These are phyloP conservation scores for Acanthamoeba triangularis DNA, from an alignment of 208 protist species.

Conservation along the genomic window DNA sequence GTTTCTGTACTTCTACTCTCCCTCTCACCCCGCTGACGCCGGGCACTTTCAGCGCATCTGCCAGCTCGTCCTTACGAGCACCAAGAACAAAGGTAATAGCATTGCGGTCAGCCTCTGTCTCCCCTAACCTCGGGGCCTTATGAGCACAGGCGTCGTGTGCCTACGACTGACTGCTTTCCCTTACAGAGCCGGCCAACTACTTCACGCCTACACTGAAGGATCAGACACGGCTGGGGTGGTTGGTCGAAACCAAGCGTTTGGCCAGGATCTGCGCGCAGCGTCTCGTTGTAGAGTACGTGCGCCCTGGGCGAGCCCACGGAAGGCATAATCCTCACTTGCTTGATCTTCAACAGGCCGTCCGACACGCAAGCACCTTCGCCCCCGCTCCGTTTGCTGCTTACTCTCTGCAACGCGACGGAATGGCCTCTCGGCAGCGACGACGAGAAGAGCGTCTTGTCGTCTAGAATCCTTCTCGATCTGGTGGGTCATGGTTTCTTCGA, in stretches of 20 bases:
- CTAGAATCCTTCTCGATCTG: not conserved
- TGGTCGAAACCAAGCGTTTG: slow-evolving; percentile 15
- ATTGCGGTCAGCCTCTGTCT: not conserved
- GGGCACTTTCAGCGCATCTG: slow-evolving; percentile 16
- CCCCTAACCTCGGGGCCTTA: not conserved
- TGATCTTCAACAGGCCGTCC: not conserved
- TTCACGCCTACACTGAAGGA: slow-evolving; percentile 5
- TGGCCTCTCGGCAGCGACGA: not conserved
- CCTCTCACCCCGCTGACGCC: not conserved
- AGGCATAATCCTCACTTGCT: not conserved
- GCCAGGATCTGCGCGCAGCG: not conserved
- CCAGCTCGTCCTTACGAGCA: slow-evolving; percentile 40
- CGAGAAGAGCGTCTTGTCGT: slow-evolving; percentile 21
- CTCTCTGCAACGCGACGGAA: not conserved
- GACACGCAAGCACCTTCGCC: not conserved
- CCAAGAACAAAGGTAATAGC: slow-evolving; percentile 34
- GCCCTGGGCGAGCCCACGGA: not conserved
- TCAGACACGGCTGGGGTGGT: slow-evolving; percentile 15
- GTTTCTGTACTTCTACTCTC: slow-evolving; percentile 55
- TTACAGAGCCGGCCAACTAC: slow-evolving; percentile 33
- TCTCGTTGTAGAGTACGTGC: slow-evolving; percentile 20
- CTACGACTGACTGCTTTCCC: not conserved
- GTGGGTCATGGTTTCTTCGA: not conserved
- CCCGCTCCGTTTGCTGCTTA: not conserved
- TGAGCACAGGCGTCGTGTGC: not conserved